Evolutionary conservation across 1,284 basidiomycete species (phyloP).

Genomic region (Puccinia horiana): DNA sequence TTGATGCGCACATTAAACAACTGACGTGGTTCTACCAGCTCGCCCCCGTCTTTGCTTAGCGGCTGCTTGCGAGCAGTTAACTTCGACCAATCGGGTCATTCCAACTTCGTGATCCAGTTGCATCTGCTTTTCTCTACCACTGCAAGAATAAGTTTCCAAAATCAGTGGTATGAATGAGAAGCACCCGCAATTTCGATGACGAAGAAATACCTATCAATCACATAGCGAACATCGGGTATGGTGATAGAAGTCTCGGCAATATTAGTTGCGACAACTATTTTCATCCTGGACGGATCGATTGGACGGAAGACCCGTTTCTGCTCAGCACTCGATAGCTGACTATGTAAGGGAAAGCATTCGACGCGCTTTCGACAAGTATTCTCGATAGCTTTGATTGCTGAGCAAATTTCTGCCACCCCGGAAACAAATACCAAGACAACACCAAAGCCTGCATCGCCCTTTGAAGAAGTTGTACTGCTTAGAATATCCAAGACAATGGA

Average conservation of each 20-base stretch:
- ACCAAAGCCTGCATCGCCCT: constrained; percentile 64
- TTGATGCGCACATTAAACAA: constrained; percentile 58
- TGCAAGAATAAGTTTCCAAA: constrained; percentile 43
- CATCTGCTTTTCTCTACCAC: constrained; percentile 86
- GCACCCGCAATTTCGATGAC: neutral
- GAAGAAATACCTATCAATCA: constrained; percentile 68
- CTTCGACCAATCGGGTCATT: constrained; percentile 75
- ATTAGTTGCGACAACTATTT: constrained; percentile 86
- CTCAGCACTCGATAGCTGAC: constrained; percentile 81
- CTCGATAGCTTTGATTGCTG: constrained; percentile 73
- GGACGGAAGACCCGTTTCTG: constrained; percentile 75
- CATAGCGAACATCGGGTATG: constrained; percentile 63
- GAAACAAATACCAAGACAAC: constrained; percentile 82
- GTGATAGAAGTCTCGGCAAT: constrained; percentile 92
- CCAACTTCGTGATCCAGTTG: constrained; percentile 76
- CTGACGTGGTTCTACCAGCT: constrained; percentile 82
- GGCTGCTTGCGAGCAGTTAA: constrained; percentile 77
- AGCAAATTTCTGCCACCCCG: constrained; percentile 59
- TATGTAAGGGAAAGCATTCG: constrained; percentile 79
- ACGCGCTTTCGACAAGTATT: constrained; percentile 61
- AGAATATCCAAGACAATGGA: constrained; percentile 61
- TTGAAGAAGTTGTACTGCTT: constrained; percentile 64
- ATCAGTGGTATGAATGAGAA: neutral
- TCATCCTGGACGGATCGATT: constrained; percentile 66
- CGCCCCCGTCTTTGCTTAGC: constrained; percentile 82